Evolutionary conservation across 2,329 filamentous ascomycete genomes (phyloP), one percentile per base, ranked within the genome.

Genomic region (Emericellopsis cladophorae): DNA sequence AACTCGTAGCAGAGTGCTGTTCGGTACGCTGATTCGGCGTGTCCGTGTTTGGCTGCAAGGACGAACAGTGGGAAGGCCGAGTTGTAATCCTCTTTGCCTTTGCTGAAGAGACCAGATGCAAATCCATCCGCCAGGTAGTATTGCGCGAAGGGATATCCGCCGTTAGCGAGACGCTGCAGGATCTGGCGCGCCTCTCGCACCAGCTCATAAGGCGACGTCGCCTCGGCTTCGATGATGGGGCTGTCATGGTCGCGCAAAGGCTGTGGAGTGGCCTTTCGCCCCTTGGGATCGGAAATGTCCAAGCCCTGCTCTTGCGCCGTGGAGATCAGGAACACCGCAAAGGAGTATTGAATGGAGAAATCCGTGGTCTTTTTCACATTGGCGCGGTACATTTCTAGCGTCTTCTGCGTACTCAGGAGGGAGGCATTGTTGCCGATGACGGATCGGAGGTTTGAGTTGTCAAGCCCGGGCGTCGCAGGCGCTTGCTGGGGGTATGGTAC

Each of bases 301-400:
- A 81, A 53, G 2, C 78, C 79, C 55, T 84, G 75, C 55, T 94
- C 85, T 56, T 87, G 83, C 33, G 90, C 89, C 2, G 87, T 82
- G 37, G 89, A 85, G 49, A 96, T 82, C 67, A 98, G 79, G 59
- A 94, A 95, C 31, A 96, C 76, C 2, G 92, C 92, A 62, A 98
- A 96, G 24, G 94, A 92, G 60, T 96, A 96, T 60, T 95, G 88
- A 29, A 94, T 84, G 4, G 84, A 81, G 14, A 81, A 72, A 59
- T 95, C 88, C 46, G 84, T 92, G 3, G 92, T 94, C 67, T 98
- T 98, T 66, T 95, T 96, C 44, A 95, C 86, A 54, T 96, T 98
- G 42, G 83, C 81, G 36, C 90, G 77, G 60, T 98, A 98, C 90
- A 96, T 95, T 42, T 96, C 89, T 38, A 98, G 74, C 2, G 92